Percentiles rank a stretch among this genome's conserved stretches.
These are phyloP conservation scores for Funneliformis mosseae DNA, from an alignment of 192 early-diverging fungal species.

Conservation along the genomic window DNA sequence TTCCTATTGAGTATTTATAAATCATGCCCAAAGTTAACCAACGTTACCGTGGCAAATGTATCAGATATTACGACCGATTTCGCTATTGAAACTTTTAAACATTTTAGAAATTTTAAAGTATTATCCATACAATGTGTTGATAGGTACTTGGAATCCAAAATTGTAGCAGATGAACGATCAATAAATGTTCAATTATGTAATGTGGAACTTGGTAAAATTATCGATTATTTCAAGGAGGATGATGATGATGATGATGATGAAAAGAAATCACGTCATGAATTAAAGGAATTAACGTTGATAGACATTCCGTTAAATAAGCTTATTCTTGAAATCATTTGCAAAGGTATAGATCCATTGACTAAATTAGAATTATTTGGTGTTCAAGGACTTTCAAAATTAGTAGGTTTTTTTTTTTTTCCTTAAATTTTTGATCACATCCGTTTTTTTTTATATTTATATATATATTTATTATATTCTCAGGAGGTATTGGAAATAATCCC, in stretches of 20 bases:
- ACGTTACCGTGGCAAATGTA: background rate
- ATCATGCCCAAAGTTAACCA: background rate
- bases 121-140: background rate
- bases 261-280: background rate
- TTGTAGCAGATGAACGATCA: background rate
- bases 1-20: slow-evolving; percentile 6
- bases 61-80: slow-evolving; percentile 9
- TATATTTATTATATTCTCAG: background rate
- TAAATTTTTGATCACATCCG: background rate
- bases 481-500: slow-evolving; percentile 1
- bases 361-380: background rate
- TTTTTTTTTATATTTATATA: background rate
- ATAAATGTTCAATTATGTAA: background rate
- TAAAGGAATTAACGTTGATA: slow-evolving; percentile 1
- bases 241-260: background rate
- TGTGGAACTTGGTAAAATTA: slow-evolving; percentile 1
- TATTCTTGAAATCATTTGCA: slow-evolving; percentile 2
- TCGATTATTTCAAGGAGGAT: slow-evolving; percentile 4
- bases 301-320: background rate
- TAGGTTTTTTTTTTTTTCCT: slow-evolving; percentile 10
- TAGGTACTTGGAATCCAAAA: background rate
- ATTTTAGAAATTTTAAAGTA: background rate
- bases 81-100: background rate
- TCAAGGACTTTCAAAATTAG: background rate
- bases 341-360: background rate